These are phyloP conservation scores for Candida verbasci DNA, from an alignment of 805 yeast species.

Conservation along the genomic window DNA sequence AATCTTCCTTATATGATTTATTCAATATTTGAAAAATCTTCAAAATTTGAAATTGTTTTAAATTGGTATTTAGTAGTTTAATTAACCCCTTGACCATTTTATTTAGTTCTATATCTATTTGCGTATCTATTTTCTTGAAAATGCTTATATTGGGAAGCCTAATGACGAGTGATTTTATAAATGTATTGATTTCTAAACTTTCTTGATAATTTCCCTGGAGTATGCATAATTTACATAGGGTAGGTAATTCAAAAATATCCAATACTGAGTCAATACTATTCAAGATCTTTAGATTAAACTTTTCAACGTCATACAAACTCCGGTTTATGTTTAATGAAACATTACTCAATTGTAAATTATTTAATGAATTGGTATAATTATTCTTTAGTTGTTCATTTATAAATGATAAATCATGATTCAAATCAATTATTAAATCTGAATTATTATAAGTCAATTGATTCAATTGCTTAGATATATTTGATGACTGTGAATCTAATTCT, in stretches of 20 bases:
- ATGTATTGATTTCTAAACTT: slow-evolving; percentile 77
- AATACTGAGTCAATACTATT: slow-evolving; percentile 56
- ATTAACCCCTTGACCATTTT: slow-evolving; percentile 71
- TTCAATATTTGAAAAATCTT: slow-evolving; percentile 74
- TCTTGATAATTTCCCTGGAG: slow-evolving; percentile 84
- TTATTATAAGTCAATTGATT: slow-evolving; percentile 34
- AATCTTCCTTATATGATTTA: slow-evolving; percentile 35
- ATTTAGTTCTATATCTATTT: slow-evolving; percentile 52
- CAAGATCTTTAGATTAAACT: not conserved
- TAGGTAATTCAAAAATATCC: slow-evolving; percentile 80
- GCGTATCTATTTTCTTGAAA: slow-evolving; percentile 45
- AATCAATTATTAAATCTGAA: slow-evolving; percentile 44
- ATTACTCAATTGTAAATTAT: not conserved
- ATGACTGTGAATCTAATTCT: slow-evolving; percentile 57
- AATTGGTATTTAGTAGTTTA: slow-evolving; percentile 64
- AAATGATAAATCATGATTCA: slow-evolving; percentile 28
- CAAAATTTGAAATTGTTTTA: slow-evolving; percentile 73
- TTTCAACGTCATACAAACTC: not conserved
- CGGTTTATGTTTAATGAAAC: not conserved
- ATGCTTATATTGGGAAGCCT: slow-evolving; percentile 62
- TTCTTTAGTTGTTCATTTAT: slow-evolving; percentile 24
- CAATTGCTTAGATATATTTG: slow-evolving; percentile 44
- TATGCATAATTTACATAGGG: slow-evolving; percentile 79
- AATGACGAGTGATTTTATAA: slow-evolving; percentile 62
- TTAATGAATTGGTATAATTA: not conserved